Base-by-base conservation (phyloP, 345 rosid species). In the Salix arbutifolia region DNA sequence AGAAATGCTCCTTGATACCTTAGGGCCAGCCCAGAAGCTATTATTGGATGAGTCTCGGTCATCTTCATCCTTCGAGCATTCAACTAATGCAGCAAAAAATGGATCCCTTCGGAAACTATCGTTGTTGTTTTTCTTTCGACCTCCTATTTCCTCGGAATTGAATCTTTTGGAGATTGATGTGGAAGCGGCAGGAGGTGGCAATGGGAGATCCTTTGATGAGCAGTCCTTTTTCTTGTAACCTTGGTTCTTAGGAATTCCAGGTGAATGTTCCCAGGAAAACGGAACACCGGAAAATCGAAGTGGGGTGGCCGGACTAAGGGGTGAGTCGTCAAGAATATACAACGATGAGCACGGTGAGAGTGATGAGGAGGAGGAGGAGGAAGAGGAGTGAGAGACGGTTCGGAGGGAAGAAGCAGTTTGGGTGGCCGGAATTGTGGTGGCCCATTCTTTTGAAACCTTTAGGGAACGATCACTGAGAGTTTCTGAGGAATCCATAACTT, bases 261-360 rank as follows among this genome's bases (percentile, higher is more conserved):
- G 99, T 14, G 88, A 79, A 4, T 88, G 86, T 67, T 95, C 99
- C 99, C 99, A 95, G 0, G 99, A 95, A 78, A 95, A 95, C 4
- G 99, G 99, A 17, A 91, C 88, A 5, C 97, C 98, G n/a, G 86
- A 82, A 60, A 86, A 77, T 25, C 87, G 83, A 42, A 86, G 87
- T 4, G 97, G 90, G 46, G 88, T 88, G 26, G 91, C 85, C 18
- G 95, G 92, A 62, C 88, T 78, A 13, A 81, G 75, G 12, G 90
- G 92, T 6, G 92, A 82, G 1, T 87, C 91, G 0, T 89, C 89
- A 60, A 76, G 76, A 46, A 86, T 83, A 28, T 61, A n/a, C 21
- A 77, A 82, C 6, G 86, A 90, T 1, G 88, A 84, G 13, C 86
- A 86, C 10, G 88, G 83, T 0, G 85, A 86, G 21, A 81, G 19